Base-by-base conservation (phyloP, 2,329 filamentous ascomycete genomes). In the Diaporthe sp. region DNA sequence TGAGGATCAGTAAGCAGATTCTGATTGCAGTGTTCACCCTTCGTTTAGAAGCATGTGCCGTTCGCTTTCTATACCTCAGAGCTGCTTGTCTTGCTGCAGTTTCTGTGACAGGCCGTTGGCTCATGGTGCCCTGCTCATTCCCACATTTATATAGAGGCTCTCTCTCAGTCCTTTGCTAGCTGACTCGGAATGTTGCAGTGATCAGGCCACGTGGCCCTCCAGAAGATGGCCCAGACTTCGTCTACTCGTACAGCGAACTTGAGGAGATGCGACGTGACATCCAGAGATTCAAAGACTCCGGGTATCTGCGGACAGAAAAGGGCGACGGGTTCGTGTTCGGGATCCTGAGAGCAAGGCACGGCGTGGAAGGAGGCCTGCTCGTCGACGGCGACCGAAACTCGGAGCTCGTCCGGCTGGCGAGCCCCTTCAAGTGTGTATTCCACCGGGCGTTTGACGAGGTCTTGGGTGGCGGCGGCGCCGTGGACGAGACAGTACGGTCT, bases 291-390 rank as follows among this genome's bases (percentile, higher is more conserved):
- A 84, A 83, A 65, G 78, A 78, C 0, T 79, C 83, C 0, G 83
- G 84, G 0, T 74, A 85, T 4, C 79, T 91, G 71, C 78, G 83
- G 37, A 77, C 81, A 0, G 77, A 78, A 2, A 82, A 83, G 19
- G 88, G 88, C 5, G 90, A 91, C 77, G 89, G 88, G 1, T 91
- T 92, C 77, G 89, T 92, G 10, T 90, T 91, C 77, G 89, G 89
- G 6, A 81, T 88, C 2, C 77, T 91, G 17, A 75, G 72, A 46
- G 31, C 59, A 72, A 17, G 6, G 34, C 44, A 55, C 19, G 55
- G 28, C 37, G 55, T 15, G 15, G 19, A 0, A 58, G 37, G 3
- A 51, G 55, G 17, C 51, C 61, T 83, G 46, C 77, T 62, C 22
- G 76, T 90, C n/a, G 86, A 91, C 77, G 77, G 78, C 9, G 77